Evolutionary conservation across 1,284 basidiomycete species (phyloP).

Genomic region (Coniophora puteana): DNA sequence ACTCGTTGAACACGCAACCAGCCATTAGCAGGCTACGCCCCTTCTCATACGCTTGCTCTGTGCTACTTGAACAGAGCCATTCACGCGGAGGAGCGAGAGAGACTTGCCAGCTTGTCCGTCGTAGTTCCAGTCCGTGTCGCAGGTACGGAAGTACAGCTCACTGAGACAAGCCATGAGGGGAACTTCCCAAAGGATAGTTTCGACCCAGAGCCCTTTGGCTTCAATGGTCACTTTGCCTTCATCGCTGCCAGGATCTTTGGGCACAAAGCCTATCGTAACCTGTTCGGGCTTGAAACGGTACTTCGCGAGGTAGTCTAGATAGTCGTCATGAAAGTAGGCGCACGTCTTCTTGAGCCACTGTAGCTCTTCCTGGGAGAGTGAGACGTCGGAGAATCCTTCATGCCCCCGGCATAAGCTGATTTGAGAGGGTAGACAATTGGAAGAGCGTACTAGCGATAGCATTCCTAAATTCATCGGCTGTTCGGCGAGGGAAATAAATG

Average conservation of each 20-base stretch:
- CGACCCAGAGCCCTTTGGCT: conserved; percentile 78
- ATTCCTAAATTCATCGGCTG: conserved; percentile 63
- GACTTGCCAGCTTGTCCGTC: conserved; percentile 71
- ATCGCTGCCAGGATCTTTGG: no score
- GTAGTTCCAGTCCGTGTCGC: conserved; percentile 81
- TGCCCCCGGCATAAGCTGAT: not conserved
- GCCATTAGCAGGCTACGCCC: conserved; percentile 62
- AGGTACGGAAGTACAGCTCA: conserved; percentile 69
- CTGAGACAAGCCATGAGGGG: conserved; percentile 89
- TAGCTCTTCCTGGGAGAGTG: conserved; percentile 62
- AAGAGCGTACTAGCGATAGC: conserved; percentile 62
- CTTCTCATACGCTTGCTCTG: conserved; percentile 70
- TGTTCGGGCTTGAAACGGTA: conserved; percentile 85
- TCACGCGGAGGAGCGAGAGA: conserved; percentile 2
- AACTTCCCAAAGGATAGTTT: conserved; percentile 95
- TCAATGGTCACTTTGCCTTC: conserved; percentile 74
- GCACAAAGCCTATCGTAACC: conserved; percentile 38
- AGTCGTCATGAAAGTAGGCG: conserved; percentile 72
- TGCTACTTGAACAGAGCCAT: conserved; percentile 2
- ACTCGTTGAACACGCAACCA: conserved; percentile 84
- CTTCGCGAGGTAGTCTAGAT: conserved; percentile 73
- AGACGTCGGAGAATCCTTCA: conserved; percentile 65
- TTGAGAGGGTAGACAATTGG: conserved; percentile 1
- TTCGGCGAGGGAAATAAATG: conserved; percentile 69
- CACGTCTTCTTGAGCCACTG: conserved; percentile 68